Conservation (phyloP, 257 asterid species). For the Nemophila menziesii region DNA sequence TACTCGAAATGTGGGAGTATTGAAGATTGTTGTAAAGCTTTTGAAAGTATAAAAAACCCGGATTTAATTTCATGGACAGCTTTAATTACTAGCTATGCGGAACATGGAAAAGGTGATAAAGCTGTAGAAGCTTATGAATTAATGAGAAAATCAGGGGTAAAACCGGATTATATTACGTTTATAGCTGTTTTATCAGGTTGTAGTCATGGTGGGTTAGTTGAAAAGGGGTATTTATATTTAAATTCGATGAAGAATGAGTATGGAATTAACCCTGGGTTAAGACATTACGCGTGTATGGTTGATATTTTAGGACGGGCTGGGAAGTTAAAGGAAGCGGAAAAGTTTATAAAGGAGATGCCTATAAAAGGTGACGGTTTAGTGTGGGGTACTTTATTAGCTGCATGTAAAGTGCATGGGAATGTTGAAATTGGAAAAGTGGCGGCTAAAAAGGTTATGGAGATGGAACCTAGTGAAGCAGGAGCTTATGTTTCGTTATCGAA, state of each 20-base stretch:
- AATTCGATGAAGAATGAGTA: constrained; percentile 57
- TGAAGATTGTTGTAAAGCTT: constrained; percentile 39
- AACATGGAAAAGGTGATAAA: constrained; percentile 55
- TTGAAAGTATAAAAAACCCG: constrained; percentile 28
- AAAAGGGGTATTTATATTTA: constrained; percentile 57
- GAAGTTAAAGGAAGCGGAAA: constrained; percentile 56
- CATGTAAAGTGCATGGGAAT: constrained; percentile 53
- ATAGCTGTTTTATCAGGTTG: constrained; percentile 60
- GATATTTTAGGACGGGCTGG: constrained; percentile 82
- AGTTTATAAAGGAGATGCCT: constrained; percentile 50
- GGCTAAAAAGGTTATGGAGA: constrained; percentile 45
- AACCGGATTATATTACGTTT: constrained; percentile 57
- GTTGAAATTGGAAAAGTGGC: constrained; percentile 46
- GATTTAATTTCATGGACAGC: constrained; percentile 59
- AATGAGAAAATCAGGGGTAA: constrained; percentile 43
- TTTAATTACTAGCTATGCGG: constrained; percentile 62
- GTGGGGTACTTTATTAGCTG: constrained; percentile 75
- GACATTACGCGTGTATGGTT: constrained; percentile 72
- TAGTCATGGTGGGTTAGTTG: constrained; percentile 68
- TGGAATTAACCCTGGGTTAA: constrained; percentile 41
- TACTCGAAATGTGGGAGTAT: constrained; percentile 58
- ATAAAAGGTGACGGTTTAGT: constrained; percentile 33
- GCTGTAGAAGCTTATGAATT: constrained; percentile 48
- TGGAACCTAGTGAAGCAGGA: constrained; percentile 47
- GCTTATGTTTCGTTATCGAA: constrained; percentile 48